Evolutionary conservation across 495 filamentous ascomycete species (phyloP), one percentile per base, ranked within the genome.

Genomic region (Penicillium lividum): DNA sequence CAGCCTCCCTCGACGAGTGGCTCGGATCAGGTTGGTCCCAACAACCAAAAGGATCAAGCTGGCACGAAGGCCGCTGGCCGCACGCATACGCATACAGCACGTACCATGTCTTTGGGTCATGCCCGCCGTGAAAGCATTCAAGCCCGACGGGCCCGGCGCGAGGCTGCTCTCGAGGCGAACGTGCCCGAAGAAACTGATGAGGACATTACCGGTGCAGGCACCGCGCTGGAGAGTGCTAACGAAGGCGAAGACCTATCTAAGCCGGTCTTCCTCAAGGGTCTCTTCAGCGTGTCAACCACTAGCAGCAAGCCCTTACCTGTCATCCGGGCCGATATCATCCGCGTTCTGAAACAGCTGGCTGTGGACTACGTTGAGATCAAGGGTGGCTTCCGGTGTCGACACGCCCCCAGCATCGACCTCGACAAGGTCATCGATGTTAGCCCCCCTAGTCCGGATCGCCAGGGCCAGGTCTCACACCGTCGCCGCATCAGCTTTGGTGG

Each of bases 231-330:
- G 47, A 75, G 82, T 52, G 79, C 76, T 79, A 68, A 75, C 76
- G 63, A 82, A 72, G 57, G 81, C 77, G 76, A 82, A 66, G 75
- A 77, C 53, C 77, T 75, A 74, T 89, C 64, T 80, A 98, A 96
- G 67, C 95, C 95, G 1, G 94, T 98, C 28, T 99, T 88, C 68
- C 84, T 99, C 28, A 99, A 99, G 71, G 94, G 94, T 25, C 84
- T 99, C 27, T 99, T 99, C 78, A 97, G 93, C 68, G 94, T 98
- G 34, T 92, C 90, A 5, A 99, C 94, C 0, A 99, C 94, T 3
- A 97, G 92, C 62, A 95, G 88, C 65, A 94, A 92, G 62, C 91
- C 95, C 3, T 80, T 98, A 22, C 69, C 84, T 4, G 81, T 89
- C 59, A 98, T 98, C 59, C 86, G 93, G 42, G 79, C 84, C 15